phyloP scores from a whole-genome alignment of 352 stramenopile species.

The Pilasporangium apinafurcum region DNA sequence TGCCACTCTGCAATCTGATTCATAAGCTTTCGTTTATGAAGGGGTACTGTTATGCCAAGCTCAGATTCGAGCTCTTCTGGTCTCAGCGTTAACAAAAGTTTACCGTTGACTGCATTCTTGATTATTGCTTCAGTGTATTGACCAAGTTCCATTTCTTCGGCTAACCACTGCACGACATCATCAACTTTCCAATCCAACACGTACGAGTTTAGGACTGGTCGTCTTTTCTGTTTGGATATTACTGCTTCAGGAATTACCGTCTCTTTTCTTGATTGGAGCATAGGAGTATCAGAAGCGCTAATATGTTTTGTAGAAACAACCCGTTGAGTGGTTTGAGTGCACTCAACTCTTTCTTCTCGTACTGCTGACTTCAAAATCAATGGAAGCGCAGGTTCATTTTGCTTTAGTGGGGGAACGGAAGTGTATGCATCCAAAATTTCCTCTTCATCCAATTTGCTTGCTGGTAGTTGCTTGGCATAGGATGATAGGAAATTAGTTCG shows the following conservation, averaged over 20 bases:
- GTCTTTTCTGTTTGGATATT: no score
- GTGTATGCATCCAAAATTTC: slow-evolving; percentile 9
- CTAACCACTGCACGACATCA: slow-evolving; percentile 40
- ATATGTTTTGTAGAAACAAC: no score
- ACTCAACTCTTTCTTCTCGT: no score
- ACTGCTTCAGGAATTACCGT: background rate
- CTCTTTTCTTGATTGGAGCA: no score
- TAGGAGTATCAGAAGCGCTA: no score
- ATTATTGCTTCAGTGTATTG: slow-evolving; percentile 29
- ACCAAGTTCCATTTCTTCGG: slow-evolving; percentile 33
- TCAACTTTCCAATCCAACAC: slow-evolving; percentile 45
- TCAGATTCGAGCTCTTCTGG: slow-evolving; percentile 28
- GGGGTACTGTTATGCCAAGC: slow-evolving; percentile 17
- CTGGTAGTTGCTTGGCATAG: background rate
- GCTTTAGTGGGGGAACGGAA: background rate
- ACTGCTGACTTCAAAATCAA: no score
- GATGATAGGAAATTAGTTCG: background rate
- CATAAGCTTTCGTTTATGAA: slow-evolving; percentile 43
- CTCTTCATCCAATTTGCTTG: no score
- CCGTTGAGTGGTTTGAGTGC: no score
- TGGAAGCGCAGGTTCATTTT: no score
- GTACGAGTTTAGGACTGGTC: slow-evolving; percentile 8
- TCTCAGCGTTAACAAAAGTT: slow-evolving; percentile 31
- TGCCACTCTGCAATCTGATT: slow-evolving; percentile 32
- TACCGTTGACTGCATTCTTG: slow-evolving; percentile 34